Evolutionary conservation across 2,329 filamentous ascomycete species (phyloP).

Genomic region (Colletotrichum falcatum): DNA sequence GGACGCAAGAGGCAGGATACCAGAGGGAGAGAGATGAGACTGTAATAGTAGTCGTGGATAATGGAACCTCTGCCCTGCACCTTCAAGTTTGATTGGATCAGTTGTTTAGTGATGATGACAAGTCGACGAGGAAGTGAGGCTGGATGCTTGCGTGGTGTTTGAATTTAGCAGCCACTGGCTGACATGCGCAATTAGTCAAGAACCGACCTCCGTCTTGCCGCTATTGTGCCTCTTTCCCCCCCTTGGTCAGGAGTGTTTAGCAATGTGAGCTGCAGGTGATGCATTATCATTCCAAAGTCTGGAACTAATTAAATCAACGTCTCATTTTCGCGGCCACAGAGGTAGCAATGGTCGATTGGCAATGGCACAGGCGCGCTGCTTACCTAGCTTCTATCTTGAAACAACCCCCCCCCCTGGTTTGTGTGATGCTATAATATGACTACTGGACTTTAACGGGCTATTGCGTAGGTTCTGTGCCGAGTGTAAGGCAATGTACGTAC

Average conservation of each 20-base stretch:
- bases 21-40: conserved; percentile 23
- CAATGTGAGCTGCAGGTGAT: background rate
- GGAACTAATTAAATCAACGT: too few species aligned
- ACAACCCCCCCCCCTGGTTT: too few species aligned
- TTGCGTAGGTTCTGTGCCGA: background rate
- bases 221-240: background rate
- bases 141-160: background rate
- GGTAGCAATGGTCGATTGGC: too few species aligned
- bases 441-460: too few species aligned
- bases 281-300: background rate
- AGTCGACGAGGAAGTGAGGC: background rate
- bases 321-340: too few species aligned
- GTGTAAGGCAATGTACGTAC: background rate
- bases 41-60: conserved; percentile 41
- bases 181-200: background rate
- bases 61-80: conserved; percentile 27
- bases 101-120: background rate
- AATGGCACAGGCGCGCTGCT: too few species aligned
- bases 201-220: too few species aligned
- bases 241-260: too few species aligned
- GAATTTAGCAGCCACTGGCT: conserved; percentile 7
- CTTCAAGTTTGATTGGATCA: background rate
- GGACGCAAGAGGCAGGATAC: conserved; percentile 25
- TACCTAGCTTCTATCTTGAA: too few species aligned
- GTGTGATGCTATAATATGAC: too few species aligned